Base-by-base conservation (phyloP, 495 filamentous ascomycete species). In the Corynascus novoguineensis region DNA sequence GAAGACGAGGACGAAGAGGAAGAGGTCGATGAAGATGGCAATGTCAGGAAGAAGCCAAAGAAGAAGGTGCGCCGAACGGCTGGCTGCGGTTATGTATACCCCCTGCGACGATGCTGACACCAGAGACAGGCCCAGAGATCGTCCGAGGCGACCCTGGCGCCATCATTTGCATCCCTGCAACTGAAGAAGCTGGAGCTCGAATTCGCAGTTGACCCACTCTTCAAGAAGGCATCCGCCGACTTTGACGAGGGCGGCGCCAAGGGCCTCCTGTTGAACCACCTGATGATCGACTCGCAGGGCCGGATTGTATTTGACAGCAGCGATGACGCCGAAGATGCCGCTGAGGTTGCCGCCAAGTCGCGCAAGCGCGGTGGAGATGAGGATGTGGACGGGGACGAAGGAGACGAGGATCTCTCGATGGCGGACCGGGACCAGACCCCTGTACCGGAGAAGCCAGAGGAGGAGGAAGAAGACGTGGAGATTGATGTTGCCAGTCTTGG, bases 241-340 rank as follows among this genome's bases (percentile, higher is more conserved):
- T 97, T 97, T 65, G 93, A 99, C 65, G 93, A 99, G 74, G 93
- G 93, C 24, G 93, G 93, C 49, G 95, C 95, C 17, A 99, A 97
- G 73, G 93, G 93, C 3, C 78, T 99, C 32, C 76, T 99, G 21
- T 77, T 99, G 17, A 99, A 99, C 68, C 91, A 97, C 71, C 79
- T 99, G 15, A 84, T 90, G 51, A 97, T 99, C 57, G 93, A 99
- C 72, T 79, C 83, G 6, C 79, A 89, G 59, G 93, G 93, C 27
- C 81, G 91, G 38, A 99, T 99, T 60, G 92, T 97, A 22, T 99
- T 99, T 63, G 93, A 97, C 66, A 96, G 91, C 74, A 96, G 90
- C 56, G 93, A 99, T 67, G 95, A 99, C 64, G 79, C 84, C 48
- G 81, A 83, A 44, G 88, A 93, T 62, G 75, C 72, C 3, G 67